These are phyloP conservation scores for Ustilago sp. DNA, from an alignment of 1,284 basidiomycete species.

Conservation along the genomic window DNA sequence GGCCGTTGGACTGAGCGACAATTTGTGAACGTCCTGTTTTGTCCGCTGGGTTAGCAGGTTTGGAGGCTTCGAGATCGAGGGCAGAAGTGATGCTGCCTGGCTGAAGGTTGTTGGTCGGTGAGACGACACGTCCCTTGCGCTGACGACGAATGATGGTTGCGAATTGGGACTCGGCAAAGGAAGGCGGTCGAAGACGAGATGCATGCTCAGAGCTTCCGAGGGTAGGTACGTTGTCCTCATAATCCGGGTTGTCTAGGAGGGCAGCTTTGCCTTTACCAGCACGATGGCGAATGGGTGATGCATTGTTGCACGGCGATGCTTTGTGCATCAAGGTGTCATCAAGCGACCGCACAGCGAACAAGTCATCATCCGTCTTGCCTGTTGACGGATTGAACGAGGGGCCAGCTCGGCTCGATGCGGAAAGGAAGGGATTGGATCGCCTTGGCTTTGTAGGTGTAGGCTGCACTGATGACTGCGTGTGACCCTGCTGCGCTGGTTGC, in stretches of 20 bases:
- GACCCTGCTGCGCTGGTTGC: background rate
- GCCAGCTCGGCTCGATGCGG: background rate
- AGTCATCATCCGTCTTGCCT: background rate
- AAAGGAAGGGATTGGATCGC: background rate
- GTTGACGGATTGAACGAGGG: background rate
- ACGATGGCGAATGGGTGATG: conserved; percentile 35
- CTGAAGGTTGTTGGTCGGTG: conserved; percentile 37
- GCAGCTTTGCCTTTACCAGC: conserved; percentile 22
- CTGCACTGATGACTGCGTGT: background rate
- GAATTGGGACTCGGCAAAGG: conserved; percentile 58
- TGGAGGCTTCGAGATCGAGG: conserved; percentile 38
- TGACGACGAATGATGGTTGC: conserved; percentile 60
- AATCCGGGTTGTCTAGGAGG: background rate
- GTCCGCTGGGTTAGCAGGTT: background rate
- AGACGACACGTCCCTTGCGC: conserved; percentile 51
- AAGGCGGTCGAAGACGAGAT: conserved; percentile 34
- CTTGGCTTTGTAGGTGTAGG: background rate
- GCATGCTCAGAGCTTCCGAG: background rate
- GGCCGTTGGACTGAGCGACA: background rate
- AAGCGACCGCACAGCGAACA: background rate
- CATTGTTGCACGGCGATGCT: background rate
- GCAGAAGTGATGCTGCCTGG: conserved; percentile 13
- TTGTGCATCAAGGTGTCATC: background rate
- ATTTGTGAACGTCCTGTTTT: background rate
- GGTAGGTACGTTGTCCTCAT: background rate